Base-by-base conservation (phyloP, 2,329 filamentous ascomycete species). In the Diaporthe sp. region DNA sequence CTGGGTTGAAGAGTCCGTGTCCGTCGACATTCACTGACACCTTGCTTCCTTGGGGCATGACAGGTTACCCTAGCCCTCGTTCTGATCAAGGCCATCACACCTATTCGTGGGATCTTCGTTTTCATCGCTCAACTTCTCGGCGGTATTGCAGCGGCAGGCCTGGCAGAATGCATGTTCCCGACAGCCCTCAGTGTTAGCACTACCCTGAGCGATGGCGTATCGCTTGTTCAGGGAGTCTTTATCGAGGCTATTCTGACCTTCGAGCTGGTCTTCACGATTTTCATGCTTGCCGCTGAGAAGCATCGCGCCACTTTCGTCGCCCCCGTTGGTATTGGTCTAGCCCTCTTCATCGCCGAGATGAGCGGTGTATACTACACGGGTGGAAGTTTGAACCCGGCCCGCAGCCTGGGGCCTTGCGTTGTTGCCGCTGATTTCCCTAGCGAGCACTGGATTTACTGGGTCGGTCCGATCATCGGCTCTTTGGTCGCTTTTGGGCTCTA, bases 231-330 rank as follows among this genome's bases (percentile, higher is more conserved):
- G 75, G 92, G 92, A 6, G 84, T 93, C 47, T 92, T 93, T 79
- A 88, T 93, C 64, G 92, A 93, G 81, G 88, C 92, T 84, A 91
- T 93, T 78, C 85, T 93, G 45, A 93, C 92, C 0, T 85, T 90
- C 0, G 87, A 92, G 79, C 85, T 94, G 15, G 88, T 93, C 12
- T 85, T 93, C 71, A 89, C 91, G 2, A 89, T 93, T 33, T 89
- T 92, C 81, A 92, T 94, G 89, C 86, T 94, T 57, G 92, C 92
- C 0, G 90, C 91, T 4, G 92, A 94, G 81, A 95, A 95, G 83
- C 92, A 95, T 82, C 91, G 92, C 57, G 90, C 90, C 3, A 95
- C 93, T 0, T 94, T 88, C 79, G 83, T 95, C 2, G 93, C 93
- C 0, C 93, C 93, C 0, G 84, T 95, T 4, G 92, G 92, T 13